phyloP scores from a whole-genome alignment of 108 stramenopile species.

The Pseudonitzschia pungens region DNA sequence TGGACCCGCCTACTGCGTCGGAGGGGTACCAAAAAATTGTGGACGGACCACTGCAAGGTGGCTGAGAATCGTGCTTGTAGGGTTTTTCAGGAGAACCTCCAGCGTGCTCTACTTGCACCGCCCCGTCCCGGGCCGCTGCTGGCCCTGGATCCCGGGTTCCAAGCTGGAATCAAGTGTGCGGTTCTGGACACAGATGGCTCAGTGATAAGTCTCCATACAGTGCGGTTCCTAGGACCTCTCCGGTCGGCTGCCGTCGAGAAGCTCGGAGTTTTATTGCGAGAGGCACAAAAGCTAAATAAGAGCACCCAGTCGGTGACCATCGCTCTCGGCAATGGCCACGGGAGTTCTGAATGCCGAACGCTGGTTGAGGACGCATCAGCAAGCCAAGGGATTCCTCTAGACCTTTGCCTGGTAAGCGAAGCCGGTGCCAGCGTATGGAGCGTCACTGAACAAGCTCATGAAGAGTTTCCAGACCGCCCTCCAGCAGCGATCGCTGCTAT shows the following conservation, averaged over 20 bases:
- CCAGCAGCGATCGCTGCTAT: slow-evolving; percentile 57
- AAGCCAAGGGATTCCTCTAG: slow-evolving; percentile 26
- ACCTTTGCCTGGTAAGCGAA: slow-evolving; percentile 62
- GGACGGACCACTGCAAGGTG: slow-evolving; percentile 41
- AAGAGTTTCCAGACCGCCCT: slow-evolving; percentile 55
- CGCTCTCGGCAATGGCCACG: slow-evolving; percentile 68
- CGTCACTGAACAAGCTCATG: slow-evolving; percentile 48
- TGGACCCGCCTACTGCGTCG: slow-evolving; percentile 49
- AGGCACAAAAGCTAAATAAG: not conserved
- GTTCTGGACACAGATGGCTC: slow-evolving; percentile 41
- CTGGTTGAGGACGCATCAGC: slow-evolving; percentile 45
- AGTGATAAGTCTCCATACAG: slow-evolving; percentile 40
- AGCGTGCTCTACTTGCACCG: slow-evolving; percentile 48
- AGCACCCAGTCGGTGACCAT: slow-evolving; percentile 11
- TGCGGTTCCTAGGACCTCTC: slow-evolving; percentile 34
- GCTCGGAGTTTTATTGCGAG: slow-evolving; percentile 25
- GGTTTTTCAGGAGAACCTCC: slow-evolving; percentile 52
- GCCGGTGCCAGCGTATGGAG: slow-evolving; percentile 82
- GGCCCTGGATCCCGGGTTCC: slow-evolving; percentile 63
- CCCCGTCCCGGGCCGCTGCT: slow-evolving; percentile 41
- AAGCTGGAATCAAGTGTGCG: slow-evolving; percentile 61
- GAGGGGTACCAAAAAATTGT: slow-evolving; percentile 39
- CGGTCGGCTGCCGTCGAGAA: slow-evolving; percentile 21
- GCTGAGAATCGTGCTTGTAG: slow-evolving; percentile 45
- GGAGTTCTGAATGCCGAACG: slow-evolving; percentile 49